Evolutionary conservation across 2,329 filamentous ascomycete genomes (phyloP).

Genomic region (Escovopsis sp.): DNA sequence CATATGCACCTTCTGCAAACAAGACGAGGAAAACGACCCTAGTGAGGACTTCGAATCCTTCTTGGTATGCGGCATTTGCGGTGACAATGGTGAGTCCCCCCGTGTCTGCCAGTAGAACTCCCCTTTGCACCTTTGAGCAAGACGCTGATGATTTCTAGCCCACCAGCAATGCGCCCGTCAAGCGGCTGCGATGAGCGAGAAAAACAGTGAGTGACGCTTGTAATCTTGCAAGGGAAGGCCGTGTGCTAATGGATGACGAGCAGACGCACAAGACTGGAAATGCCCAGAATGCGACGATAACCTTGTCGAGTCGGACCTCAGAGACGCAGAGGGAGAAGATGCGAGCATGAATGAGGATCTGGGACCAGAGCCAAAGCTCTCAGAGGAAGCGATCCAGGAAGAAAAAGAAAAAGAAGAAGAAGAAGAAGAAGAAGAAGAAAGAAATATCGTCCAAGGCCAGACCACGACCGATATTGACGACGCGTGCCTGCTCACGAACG

Average conservation of each 20-base stretch:
- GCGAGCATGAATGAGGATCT: conserved; percentile 10
- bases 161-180: conserved; percentile 81
- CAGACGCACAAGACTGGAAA: conserved; percentile 31
- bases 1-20: conserved; percentile 57
- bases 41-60: conserved; percentile 68
- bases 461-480: too few species aligned
- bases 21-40: conserved; percentile 71
- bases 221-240: not conserved
- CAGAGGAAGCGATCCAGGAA: conserved; percentile 32
- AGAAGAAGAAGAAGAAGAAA: conserved; percentile 56
- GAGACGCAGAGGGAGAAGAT: conserved; percentile 13
- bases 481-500: conserved; percentile 58
- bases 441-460: conserved; percentile 16
- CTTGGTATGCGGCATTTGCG: conserved; percentile 61
- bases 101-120: too few species aligned
- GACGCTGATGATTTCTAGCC: conserved; percentile 41
- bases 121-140: not conserved
- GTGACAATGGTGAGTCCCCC: conserved; percentile 58
- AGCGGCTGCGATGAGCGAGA: conserved; percentile 27
- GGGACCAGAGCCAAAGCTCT: conserved; percentile 13
- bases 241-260: conserved; percentile 10
- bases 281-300: conserved; percentile 31
- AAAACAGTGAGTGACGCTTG: conserved; percentile 13
- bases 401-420: conserved; percentile 49
- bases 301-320: conserved; percentile 15